Base-by-base conservation (phyloP, 108 stramenopile genomes). In the Conticribra guillardii region DNA sequence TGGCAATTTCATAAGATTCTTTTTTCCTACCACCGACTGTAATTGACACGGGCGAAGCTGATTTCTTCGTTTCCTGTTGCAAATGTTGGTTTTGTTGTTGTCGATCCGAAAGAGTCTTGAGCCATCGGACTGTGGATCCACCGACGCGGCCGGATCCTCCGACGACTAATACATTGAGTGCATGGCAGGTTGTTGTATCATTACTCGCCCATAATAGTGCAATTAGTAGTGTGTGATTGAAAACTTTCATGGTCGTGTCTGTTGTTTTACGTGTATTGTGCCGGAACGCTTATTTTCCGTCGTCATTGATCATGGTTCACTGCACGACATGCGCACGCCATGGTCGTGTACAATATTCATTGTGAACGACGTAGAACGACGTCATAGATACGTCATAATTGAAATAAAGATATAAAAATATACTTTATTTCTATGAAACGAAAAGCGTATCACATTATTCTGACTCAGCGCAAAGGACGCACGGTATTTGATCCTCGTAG, bases 61-160 rank as follows among this genome's bases (percentile, higher is more conserved):
- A n/a, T 83, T 32, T 63, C 71, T 54, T 72, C 45, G 37, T 71
- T 22, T 41, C 8, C 11, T 5, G 37, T 41, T 41, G 37, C 11
- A 9, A 11, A n/a, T n/a, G 50, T 51, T 51, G 19, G 8, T 51
- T 4, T 51, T n/a, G 50, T 9, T 85, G 63, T 51, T 85, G 78
- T 3, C 80, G 66, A 4, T 60, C 24, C 0, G 73, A 66, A 15
- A 71, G 69, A 9, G 50, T 73, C 16, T 67, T 31, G 15, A 82
- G 45, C 71, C 72, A 76, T 14, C 73, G 48, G 0, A 86, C 89
- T 0, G 87, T 85, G n/a, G 73, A 77, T 26, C 89, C 93, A 7
- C 93, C 93, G 5, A 95, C 93, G 11, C 93, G 71, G 18, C 93
- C 93, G 18, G 82, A 82, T 18, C 93, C 93, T 2, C 93, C 93